A percentile compares a stretch with the other conserved stretches of the same genome.
These are phyloP conservation scores for Trametes meyenii DNA, from an alignment of 768 basidiomycete species.

Conservation along the genomic window DNA sequence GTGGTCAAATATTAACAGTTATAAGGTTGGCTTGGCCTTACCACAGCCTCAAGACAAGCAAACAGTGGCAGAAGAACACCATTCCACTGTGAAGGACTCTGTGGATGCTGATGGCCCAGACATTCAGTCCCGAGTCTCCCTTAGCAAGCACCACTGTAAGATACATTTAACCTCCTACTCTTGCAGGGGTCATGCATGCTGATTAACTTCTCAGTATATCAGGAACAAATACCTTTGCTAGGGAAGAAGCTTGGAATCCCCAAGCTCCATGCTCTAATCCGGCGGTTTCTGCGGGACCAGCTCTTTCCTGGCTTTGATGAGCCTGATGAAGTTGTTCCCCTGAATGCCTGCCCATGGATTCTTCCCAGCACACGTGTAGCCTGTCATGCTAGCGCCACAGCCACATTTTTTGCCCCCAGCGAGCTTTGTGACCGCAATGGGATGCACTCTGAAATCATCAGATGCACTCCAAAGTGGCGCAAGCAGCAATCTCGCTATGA, in stretches of 20 bases:
- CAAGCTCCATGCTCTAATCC: neutral
- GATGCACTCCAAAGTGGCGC: neutral
- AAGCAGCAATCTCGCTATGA: neutral
- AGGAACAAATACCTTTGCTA: neutral
- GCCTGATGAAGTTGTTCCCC: neutral
- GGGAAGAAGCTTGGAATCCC: neutral
- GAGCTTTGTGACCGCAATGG: neutral
- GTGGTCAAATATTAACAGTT: neutral
- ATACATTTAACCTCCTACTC: neutral
- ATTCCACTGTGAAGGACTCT: neutral
- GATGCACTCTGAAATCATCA: slow-evolving; percentile 4
- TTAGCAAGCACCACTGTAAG: neutral
- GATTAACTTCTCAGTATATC: too few species aligned
- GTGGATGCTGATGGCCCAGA: neutral
- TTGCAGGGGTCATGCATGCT: too few species aligned
- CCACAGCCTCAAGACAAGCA: neutral
- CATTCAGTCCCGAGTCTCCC: neutral
- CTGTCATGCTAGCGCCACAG: neutral
- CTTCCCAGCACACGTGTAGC: neutral
- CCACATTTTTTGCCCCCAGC: slow-evolving; percentile 4
- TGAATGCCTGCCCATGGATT: neutral
- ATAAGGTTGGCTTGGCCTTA: neutral
- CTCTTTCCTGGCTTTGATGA: neutral
- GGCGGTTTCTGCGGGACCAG: neutral
- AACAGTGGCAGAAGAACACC: neutral